Conservation (phyloP, 257 asterid species). For the Petunia axillaris region DNA sequence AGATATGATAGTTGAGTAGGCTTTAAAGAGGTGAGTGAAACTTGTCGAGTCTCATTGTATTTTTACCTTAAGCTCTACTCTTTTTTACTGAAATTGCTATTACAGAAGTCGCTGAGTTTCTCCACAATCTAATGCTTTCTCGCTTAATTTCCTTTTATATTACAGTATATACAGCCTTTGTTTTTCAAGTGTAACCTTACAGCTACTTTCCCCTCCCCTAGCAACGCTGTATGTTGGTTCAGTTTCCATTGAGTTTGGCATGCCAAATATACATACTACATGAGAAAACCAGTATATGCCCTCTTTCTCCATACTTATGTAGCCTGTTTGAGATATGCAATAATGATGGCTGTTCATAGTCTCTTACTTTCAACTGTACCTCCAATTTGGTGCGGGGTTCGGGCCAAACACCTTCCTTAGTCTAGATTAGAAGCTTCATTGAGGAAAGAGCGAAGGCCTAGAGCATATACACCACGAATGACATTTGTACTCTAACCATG, state of each 20-base stretch:
- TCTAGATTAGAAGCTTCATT: background rate
- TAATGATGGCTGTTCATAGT: too few relatives aligned
- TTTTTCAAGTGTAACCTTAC: background rate
- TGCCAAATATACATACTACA: too few relatives aligned
- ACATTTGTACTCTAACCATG: too few relatives aligned
- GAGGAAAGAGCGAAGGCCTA: too few relatives aligned
- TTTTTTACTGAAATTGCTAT: slow-evolving; percentile 3
- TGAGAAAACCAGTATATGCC: too few relatives aligned
- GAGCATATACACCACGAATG: too few relatives aligned
- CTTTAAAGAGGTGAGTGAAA: slow-evolving; percentile 1
- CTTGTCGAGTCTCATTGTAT: background rate
- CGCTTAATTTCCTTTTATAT: background rate
- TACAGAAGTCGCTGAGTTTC: background rate
- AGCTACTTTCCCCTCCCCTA: background rate
- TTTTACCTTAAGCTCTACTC: background rate
- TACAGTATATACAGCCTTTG: background rate
- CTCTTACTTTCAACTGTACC: background rate
- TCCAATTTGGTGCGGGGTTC: background rate
- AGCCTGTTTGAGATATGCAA: too few relatives aligned
- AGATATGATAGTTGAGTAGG: background rate
- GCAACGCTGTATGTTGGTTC: background rate
- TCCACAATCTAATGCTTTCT: slow-evolving; percentile 12
- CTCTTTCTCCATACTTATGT: too few relatives aligned
- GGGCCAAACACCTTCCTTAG: background rate
- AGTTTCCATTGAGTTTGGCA: background rate